These are phyloP conservation scores for Cardamine occulta DNA, from an alignment of 345 rosid genomes.

Conservation along the genomic window DNA sequence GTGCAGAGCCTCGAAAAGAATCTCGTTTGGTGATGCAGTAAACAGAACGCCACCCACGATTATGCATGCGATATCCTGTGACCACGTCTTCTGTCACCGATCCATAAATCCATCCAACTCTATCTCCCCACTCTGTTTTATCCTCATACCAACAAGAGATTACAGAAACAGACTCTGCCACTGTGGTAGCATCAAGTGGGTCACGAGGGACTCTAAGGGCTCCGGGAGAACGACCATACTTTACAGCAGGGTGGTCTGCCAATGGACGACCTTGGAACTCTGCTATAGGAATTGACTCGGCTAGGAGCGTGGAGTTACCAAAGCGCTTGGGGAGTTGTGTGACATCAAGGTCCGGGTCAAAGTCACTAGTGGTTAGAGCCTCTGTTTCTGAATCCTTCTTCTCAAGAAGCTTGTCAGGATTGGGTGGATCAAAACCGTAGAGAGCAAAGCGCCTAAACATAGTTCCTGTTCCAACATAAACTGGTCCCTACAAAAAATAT, in stretches of 20 bases:
- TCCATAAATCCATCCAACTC: constrained; percentile 98
- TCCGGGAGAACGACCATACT: constrained; percentile 88
- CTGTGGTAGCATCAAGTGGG: constrained; percentile 84
- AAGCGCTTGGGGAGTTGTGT: constrained; percentile 85
- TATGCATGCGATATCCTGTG: constrained; percentile 97
- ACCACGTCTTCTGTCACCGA: constrained; percentile 98
- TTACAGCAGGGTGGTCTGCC: constrained; percentile 88
- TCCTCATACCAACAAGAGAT: constrained; percentile 99
- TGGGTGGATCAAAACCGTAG: constrained; percentile 91
- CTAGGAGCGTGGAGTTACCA: constrained; percentile 87
- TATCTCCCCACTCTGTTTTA: constrained; percentile 97
- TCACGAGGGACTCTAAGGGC: constrained; percentile 78
- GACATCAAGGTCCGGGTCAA: constrained; percentile 81
- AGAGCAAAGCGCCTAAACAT: constrained; percentile 93
- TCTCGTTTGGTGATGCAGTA: constrained; percentile 90
- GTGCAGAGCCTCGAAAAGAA: constrained; percentile 91
- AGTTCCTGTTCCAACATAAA: constrained; percentile 91
- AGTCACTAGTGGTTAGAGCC: constrained; percentile 68
- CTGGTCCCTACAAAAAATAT: constrained; percentile 63
- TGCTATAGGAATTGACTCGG: constrained; percentile 79
- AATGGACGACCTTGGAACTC: constrained; percentile 92
- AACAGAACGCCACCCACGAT: constrained; percentile 95
- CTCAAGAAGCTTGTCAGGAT: constrained; percentile 46
- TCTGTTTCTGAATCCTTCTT: constrained; percentile 60
- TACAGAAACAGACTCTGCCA: constrained; percentile 90